These are phyloP conservation scores for Boletus huronensis DNA, from an alignment of 768 basidiomycete genomes.

Conservation along the genomic window DNA sequence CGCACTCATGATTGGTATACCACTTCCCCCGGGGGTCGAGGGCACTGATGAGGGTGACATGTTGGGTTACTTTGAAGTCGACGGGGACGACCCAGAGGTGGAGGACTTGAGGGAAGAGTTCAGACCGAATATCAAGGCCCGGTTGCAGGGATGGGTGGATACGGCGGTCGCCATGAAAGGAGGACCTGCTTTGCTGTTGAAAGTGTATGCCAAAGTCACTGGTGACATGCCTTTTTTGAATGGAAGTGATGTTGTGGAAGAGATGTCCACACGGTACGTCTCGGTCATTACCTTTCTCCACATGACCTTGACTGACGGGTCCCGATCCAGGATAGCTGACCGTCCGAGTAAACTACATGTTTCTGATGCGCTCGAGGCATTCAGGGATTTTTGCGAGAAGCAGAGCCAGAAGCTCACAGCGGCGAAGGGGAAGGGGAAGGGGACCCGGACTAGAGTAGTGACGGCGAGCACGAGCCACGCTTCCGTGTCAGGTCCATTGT, in stretches of 20 bases:
- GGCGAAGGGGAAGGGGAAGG: conserved; percentile 22
- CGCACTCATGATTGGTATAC: conserved; percentile 60
- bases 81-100: conserved; percentile 50
- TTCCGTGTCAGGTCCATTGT: conserved; percentile 5
- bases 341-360: conserved; percentile 53
- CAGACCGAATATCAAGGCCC: conserved; percentile 51
- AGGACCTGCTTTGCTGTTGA: conserved; percentile 34
- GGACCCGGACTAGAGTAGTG: background rate
- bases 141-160: conserved; percentile 57
- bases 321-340: conserved; percentile 43
- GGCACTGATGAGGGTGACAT: conserved; percentile 44
- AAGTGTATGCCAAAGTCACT: conserved; percentile 43
- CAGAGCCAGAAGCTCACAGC: conserved; percentile 41
- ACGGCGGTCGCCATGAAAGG: conserved; percentile 39
- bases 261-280: conserved; percentile 53
- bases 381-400: conserved; percentile 47
- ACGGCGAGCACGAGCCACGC: background rate
- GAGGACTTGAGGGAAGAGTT: conserved; percentile 62
- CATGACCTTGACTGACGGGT: background rate
- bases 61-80: conserved; percentile 48
- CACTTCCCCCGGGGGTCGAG: conserved; percentile 37
- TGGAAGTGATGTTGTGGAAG: conserved; percentile 48
- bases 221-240: conserved; percentile 57
- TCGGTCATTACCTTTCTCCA: background rate
- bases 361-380: conserved; percentile 46